Conservation (phyloP, 2,329 filamentous ascomycete species). For the Arthrobotrys megalospora region DNA sequence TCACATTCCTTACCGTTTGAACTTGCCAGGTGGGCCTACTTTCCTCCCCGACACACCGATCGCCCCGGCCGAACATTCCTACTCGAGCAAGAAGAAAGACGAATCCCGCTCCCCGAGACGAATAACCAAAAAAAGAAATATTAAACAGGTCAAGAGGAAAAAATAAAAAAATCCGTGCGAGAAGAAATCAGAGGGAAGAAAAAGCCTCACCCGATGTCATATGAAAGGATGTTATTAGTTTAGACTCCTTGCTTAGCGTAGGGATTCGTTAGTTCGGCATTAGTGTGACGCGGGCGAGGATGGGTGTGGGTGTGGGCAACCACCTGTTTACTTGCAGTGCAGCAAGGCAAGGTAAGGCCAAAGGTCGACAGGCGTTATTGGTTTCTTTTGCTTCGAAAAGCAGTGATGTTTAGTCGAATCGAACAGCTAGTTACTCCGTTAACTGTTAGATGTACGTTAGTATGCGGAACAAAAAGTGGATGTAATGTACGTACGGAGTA, state of each 20-base stretch:
- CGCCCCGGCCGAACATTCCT: conserved; percentile 60
- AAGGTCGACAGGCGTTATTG: neutral
- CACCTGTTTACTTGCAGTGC: conserved; percentile 57
- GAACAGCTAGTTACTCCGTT: conserved; percentile 3
- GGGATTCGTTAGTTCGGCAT: conserved; percentile 54
- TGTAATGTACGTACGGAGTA: conserved; percentile 5
- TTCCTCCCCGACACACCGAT: conserved; percentile 30
- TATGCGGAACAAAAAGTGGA: conserved; percentile 13
- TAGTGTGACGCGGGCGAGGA: conserved; percentile 53
- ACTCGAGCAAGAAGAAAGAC: conserved; percentile 37
- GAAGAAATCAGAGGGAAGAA: conserved; percentile 40
- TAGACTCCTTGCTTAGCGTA: conserved; percentile 59
- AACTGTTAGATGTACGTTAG: conserved; percentile 9
- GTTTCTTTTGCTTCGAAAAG: conserved; percentile 17
- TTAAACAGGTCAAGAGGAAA: conserved; percentile 20
- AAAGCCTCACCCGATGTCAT: conserved; percentile 61
- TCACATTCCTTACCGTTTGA: conserved; percentile 32
- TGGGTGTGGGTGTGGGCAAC: conserved; percentile 30
- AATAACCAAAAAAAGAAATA: conserved; percentile 28
- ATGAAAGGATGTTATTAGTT: conserved; percentile 61
- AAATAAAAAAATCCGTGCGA: conserved; percentile 26
- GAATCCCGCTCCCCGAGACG: conserved; percentile 23
- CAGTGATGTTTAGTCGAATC: conserved; percentile 4
- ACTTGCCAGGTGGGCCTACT: conserved; percentile 22
- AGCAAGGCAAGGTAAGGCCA: conserved; percentile 8